phyloP scores from a whole-genome alignment of 2,329 filamentous ascomycete species.

The Bipolaris zeicola region DNA sequence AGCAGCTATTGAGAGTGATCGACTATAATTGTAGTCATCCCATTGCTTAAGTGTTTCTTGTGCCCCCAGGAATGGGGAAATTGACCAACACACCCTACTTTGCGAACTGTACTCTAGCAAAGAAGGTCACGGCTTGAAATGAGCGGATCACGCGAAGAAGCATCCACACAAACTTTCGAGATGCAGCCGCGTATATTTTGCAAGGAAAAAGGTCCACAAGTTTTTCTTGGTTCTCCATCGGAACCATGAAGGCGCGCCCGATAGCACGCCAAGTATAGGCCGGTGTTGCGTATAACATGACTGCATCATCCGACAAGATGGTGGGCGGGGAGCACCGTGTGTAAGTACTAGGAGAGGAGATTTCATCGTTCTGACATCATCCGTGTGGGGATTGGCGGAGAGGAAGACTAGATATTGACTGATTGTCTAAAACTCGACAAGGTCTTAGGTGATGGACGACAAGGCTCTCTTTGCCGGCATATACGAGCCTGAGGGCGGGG shows the following conservation, averaged over 20 bases:
- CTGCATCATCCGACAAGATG: too few relatives aligned
- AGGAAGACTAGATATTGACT: slow-evolving; percentile 3
- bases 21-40: neutral
- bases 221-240: neutral
- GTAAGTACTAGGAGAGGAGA: neutral
- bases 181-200: too few relatives aligned
- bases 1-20: too few relatives aligned
- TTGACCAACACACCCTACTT: neutral
- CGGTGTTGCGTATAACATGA: too few relatives aligned
- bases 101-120: neutral
- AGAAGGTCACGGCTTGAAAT: neutral
- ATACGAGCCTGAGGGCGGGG: neutral
- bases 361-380: neutral
- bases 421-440: slow-evolving; percentile 3
- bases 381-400: slow-evolving; percentile 3
- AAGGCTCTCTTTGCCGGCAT: slow-evolving; percentile 2
- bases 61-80: neutral
- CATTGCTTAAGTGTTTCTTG: slow-evolving; percentile 5
- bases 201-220: neutral
- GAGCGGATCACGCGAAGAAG: neutral
- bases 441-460: neutral
- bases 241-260: neutral
- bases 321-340: too few relatives aligned
- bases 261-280: too few relatives aligned
- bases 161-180: neutral